Conservation (phyloP, 345 rosid species). For the Linum usitatissimum region DNA sequence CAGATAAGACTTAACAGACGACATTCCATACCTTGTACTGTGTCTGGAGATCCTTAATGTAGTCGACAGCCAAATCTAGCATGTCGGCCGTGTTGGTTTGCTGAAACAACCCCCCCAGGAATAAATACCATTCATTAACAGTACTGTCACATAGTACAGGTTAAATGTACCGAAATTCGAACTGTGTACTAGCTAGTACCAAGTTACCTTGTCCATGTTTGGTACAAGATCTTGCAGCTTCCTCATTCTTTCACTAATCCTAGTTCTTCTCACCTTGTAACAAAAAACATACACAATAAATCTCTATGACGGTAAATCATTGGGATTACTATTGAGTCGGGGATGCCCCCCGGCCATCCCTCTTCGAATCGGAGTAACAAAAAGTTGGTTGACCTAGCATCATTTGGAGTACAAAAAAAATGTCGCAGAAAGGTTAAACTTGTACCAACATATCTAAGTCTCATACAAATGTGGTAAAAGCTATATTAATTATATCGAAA, state of each 20-base stretch:
- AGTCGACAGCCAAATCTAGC: conserved; percentile 94
- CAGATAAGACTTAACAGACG: not conserved
- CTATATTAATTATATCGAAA: too few relatives aligned
- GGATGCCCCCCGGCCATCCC: too few relatives aligned
- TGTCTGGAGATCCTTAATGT: conserved; percentile 86
- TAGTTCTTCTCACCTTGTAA: conserved; percentile 80
- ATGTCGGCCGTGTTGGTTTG: conserved; percentile 95
- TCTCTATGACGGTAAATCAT: too few relatives aligned
- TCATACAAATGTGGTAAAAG: too few relatives aligned
- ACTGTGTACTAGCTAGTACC: not conserved
- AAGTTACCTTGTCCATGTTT: conserved; percentile 85
- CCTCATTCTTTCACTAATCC: conserved; percentile 94
- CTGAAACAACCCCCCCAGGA: conserved; percentile 29
- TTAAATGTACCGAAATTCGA: not conserved
- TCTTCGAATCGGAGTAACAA: too few relatives aligned
- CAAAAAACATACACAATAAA: not conserved
- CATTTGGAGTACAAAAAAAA: too few relatives aligned
- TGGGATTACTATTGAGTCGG: too few relatives aligned
- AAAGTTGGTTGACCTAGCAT: too few relatives aligned
- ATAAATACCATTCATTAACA: not conserved
- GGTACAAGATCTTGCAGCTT: conserved; percentile 95
- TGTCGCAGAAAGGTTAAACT: not conserved
- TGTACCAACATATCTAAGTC: too few relatives aligned
- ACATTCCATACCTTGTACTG: conserved; percentile 50
- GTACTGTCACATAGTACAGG: not conserved